These are phyloP conservation scores for Aspergillus avenaceus DNA, from an alignment of 495 filamentous ascomycete species.

Conservation along the genomic window DNA sequence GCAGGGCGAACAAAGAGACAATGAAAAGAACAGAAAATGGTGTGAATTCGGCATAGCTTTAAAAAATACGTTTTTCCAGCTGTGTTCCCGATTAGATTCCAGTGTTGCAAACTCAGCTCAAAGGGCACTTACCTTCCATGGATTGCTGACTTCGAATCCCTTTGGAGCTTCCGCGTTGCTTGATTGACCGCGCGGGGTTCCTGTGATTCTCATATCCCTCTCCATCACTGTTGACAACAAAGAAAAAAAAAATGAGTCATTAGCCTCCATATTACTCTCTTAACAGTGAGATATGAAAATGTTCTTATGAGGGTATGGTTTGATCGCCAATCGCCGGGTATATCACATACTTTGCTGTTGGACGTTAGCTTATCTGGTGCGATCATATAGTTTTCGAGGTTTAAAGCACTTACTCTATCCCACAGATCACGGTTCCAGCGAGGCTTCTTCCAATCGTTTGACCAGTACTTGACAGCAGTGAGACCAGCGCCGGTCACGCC, in stretches of 20 bases:
- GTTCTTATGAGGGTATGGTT: neutral
- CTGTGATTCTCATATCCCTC: constrained; percentile 85
- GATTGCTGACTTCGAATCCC: constrained; percentile 92
- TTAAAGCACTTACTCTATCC: constrained; percentile 70
- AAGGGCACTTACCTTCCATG: constrained; percentile 89
- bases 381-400: constrained; percentile 26
- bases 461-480: constrained; percentile 65
- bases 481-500: constrained; percentile 74
- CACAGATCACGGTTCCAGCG: constrained; percentile 85
- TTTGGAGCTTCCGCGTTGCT: constrained; percentile 72
- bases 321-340: neutral
- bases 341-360: constrained; percentile 68
- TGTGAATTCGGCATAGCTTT: constrained; percentile 16
- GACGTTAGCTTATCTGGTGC: constrained; percentile 37
- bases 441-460: constrained; percentile 83
- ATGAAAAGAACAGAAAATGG: constrained; percentile 7
- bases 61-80: constrained; percentile 42
- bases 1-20: constrained; percentile 12
- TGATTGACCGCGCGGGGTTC: constrained; percentile 77
- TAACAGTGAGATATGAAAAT: neutral
- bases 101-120: no score
- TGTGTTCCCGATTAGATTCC: constrained; percentile 18
- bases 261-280: constrained; percentile 2
- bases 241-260: constrained; percentile 10
- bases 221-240: constrained; percentile 82